Conservation (phyloP, 2,329 filamentous ascomycete species). For the Ophiostoma pallidulum region DNA sequence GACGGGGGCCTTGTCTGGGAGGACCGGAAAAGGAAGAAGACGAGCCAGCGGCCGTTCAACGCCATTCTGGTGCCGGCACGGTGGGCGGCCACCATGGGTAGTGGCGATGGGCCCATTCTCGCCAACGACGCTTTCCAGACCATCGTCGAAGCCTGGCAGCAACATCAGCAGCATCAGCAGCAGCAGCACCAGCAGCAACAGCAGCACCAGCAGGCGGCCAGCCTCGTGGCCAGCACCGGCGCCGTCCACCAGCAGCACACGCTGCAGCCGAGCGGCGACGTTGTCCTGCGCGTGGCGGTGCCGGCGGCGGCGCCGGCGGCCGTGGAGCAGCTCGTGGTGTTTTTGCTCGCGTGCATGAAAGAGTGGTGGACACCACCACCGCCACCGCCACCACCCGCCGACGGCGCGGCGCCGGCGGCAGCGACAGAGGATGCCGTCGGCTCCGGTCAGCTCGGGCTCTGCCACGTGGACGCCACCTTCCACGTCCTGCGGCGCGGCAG, state of each 20-base stretch:
- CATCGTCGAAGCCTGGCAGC: slow-evolving; percentile 9
- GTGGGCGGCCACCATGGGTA: neutral
- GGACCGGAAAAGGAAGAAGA: neutral
- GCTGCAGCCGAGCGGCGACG: neutral
- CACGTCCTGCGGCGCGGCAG: neutral
- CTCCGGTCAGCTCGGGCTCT: neutral
- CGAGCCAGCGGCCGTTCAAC: slow-evolving; percentile 3
- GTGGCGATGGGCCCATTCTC: neutral
- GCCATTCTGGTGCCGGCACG: slow-evolving; percentile 7
- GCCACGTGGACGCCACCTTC: slow-evolving; percentile 1
- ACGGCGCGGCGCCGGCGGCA: too few relatives aligned
- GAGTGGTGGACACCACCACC: neutral
- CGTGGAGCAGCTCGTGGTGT: slow-evolving; percentile 2
- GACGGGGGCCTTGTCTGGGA: too few relatives aligned
- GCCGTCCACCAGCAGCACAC: neutral
- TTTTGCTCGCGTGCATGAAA: slow-evolving; percentile 5
- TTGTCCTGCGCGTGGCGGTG: neutral
- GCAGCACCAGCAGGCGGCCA: neutral
- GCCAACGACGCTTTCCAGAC: slow-evolving; percentile 2
- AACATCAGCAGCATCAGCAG: neutral
- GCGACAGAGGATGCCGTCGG: neutral
- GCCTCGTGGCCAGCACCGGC: neutral
- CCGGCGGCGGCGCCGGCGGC: neutral
- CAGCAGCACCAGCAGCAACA: neutral
- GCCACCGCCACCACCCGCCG: too few relatives aligned